phyloP scores from a whole-genome alignment of 352 stramenopile species.

The Saprolegnia diclina region DNA sequence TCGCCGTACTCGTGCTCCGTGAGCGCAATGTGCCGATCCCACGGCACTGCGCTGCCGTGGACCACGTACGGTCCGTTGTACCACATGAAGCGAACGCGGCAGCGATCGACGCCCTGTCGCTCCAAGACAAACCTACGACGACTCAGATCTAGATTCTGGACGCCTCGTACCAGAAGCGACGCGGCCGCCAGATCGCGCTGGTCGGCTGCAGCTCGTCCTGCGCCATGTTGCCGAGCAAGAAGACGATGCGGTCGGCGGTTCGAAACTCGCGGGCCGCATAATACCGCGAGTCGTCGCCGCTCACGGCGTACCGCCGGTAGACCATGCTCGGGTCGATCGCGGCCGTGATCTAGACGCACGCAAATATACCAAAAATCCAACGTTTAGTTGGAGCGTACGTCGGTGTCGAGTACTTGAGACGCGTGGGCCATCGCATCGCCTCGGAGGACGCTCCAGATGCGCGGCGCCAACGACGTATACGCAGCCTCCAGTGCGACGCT shows the following conservation, averaged over 20 bases:
- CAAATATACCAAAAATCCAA: neutral
- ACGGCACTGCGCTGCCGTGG: neutral
- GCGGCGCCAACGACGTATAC: neutral
- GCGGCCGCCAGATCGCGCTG: neutral
- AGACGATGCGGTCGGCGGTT: neutral
- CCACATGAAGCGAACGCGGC: constrained; percentile 5
- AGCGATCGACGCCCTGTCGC: neutral
- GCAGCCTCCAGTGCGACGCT: neutral
- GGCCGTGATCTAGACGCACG: neutral
- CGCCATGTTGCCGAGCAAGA: constrained; percentile 4
- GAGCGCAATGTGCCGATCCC: neutral
- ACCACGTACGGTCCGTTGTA: constrained; percentile 11
- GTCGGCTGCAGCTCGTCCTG: constrained; percentile 3
- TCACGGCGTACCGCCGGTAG: neutral
- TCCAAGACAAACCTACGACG: neutral
- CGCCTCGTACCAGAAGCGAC: neutral
- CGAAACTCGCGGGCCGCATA: constrained; percentile 2
- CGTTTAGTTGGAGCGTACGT: neutral
- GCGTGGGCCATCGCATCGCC: neutral
- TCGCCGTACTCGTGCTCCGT: constrained; percentile 3
- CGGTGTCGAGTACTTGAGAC: neutral
- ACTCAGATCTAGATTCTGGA: neutral
- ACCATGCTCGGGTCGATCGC: neutral
- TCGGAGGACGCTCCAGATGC: neutral
- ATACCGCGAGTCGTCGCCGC: neutral